Base-by-base conservation (phyloP, 805 yeast genomes). In the Candida xiaguanensis region DNA sequence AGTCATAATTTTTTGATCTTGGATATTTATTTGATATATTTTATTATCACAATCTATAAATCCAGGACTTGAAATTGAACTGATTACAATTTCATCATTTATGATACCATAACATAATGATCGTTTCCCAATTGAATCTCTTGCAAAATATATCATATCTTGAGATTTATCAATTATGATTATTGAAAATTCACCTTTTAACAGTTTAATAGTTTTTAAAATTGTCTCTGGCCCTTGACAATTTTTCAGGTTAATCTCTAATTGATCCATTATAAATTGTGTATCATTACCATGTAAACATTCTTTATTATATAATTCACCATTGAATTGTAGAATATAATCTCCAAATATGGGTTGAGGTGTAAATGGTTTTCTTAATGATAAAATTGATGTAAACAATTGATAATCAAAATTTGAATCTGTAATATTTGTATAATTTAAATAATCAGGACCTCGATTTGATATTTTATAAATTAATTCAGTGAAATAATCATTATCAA, bases 141-240 rank as follows among this genome's bases (percentile, higher is more conserved):
- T 75, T 0, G 95, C 97, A 63, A 89, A 93, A 64, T 77, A 84
- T 0, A 87, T 48, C 22, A 42, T 56, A 0, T 63, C 45, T 1
- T 54, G 44, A 1, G 45, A 13, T n/a, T 49, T 49, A 51, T 84
- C 87, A 20, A 67, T 54, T 13, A 81, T 58, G 48, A 70, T 58
- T 58, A 65, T 79, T 0, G 99, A 93, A 67, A 82, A 93, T 53
- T 91, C 99, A 2, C 99, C 99, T 22, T 75, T 72, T 14, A 88
- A 49, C 2, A 36, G 38, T 6, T 61, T 53, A 2, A 87, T 53
- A 0, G 77, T 61, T 2, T 59, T 45, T 1, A 64, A 34, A 2
- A 82, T 58, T 16, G 77, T 57, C 15, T 14, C 56, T 22, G 16
- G 37, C 33, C 23, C 36, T 17, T 7, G 40, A 19, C 2, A 59